Conservation (phyloP, 768 basidiomycete species). For the Porphyrellus cyaneotinctus region DNA sequence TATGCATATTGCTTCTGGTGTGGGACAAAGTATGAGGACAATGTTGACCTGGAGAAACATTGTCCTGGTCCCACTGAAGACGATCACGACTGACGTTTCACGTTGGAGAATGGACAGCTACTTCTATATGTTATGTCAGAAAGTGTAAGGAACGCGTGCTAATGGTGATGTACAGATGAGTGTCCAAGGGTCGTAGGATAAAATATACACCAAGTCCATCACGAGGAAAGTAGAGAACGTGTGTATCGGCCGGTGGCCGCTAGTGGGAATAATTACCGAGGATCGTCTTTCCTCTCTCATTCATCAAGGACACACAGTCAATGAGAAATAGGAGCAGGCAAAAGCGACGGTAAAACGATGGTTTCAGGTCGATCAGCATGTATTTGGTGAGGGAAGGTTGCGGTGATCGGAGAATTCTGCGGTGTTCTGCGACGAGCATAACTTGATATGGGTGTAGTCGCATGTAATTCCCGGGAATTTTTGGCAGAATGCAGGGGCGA, state of each 20-base stretch:
- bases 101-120: neutral
- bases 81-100: slow-evolving; percentile 62
- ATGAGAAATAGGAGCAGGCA: slow-evolving; percentile 31
- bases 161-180: slow-evolving; percentile 30
- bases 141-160: slow-evolving; percentile 18
- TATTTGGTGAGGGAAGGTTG: slow-evolving; percentile 48
- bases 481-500: slow-evolving; percentile 44
- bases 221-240: slow-evolving; percentile 15
- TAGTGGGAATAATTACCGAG: neutral
- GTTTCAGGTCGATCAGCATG: slow-evolving; percentile 30
- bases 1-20: slow-evolving; percentile 89
- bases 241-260: neutral
- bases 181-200: slow-evolving; percentile 22
- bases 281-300: neutral
- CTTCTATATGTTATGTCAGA: slow-evolving; percentile 1
- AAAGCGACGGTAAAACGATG: slow-evolving; percentile 55
- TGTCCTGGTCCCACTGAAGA: slow-evolving; percentile 80
- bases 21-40: slow-evolving; percentile 65
- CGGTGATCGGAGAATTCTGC: slow-evolving; percentile 64
- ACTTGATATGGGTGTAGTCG: slow-evolving; percentile 72
- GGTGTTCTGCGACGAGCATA: slow-evolving; percentile 80
- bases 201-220: slow-evolving; percentile 20
- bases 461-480: slow-evolving; percentile 52
- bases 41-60: slow-evolving; percentile 53
- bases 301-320: slow-evolving; percentile 1